Conservation (phyloP, 2,329 filamentous ascomycete species). For the Aspergillus glaucus region DNA sequence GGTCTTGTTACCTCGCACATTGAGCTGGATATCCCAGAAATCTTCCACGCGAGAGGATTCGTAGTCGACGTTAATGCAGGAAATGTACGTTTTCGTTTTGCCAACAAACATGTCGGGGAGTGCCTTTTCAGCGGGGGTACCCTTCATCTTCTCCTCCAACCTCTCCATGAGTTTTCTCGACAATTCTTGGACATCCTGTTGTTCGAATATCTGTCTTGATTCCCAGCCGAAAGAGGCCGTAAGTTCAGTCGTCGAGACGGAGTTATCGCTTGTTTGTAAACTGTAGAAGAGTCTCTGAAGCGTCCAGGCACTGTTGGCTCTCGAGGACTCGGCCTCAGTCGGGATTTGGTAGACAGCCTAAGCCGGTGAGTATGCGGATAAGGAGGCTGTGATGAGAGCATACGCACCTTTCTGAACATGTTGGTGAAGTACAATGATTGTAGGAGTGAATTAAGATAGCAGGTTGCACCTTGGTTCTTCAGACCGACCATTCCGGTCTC, state of each 20-base stretch:
- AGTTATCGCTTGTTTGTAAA: constrained; percentile 74
- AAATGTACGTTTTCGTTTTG: constrained; percentile 98
- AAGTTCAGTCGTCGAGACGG: constrained; percentile 85
- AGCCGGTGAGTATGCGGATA: background rate
- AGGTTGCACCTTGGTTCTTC: constrained; percentile 92
- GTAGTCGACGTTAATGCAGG: constrained; percentile 96
- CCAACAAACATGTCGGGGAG: constrained; percentile 89
- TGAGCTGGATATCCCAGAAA: constrained; percentile 98
- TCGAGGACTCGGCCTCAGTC: constrained; percentile 74
- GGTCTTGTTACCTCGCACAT: constrained; percentile 88
- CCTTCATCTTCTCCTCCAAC: constrained; percentile 97
- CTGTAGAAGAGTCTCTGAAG: constrained; percentile 92
- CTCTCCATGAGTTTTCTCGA: constrained; percentile 96
- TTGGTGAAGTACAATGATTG: constrained; percentile 85
- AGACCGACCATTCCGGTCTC: constrained; percentile 95
- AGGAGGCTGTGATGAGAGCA: background rate
- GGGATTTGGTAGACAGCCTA: constrained; percentile 96
- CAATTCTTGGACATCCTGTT: constrained; percentile 96
- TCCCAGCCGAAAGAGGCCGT: constrained; percentile 98
- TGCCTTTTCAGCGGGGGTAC: constrained; percentile 81
- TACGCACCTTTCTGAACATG: constrained; percentile 76
- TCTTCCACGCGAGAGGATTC: constrained; percentile 94
- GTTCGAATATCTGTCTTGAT: constrained; percentile 94
- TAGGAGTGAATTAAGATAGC: constrained; percentile 77
- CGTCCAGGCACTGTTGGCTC: constrained; percentile 84